These are phyloP conservation scores for Globisporangium middletonii DNA, from an alignment of 352 stramenopile genomes.

Conservation along the genomic window DNA sequence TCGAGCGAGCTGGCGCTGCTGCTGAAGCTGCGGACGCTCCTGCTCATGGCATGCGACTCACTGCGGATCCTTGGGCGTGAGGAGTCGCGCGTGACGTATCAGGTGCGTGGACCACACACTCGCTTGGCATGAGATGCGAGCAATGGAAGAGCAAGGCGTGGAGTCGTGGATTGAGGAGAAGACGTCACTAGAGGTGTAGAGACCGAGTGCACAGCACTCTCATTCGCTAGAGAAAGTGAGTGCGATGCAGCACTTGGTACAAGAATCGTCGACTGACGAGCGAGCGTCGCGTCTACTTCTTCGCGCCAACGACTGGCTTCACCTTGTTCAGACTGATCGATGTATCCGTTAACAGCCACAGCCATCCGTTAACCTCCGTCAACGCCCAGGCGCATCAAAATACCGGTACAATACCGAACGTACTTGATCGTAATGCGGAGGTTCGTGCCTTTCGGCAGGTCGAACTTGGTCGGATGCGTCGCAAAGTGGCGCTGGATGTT, in stretches of 20 bases:
- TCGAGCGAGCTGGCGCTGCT: constrained; percentile 11
- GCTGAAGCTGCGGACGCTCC: neutral
- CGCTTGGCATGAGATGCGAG: too few species aligned
- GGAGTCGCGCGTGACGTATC: neutral
- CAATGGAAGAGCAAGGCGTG: neutral
- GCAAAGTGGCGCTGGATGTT: constrained; percentile 78
- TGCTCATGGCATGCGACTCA: neutral
- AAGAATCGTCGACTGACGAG: neutral
- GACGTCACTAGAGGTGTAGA: neutral
- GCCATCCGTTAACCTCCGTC: neutral
- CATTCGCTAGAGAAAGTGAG: neutral
- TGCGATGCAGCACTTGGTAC: too few species aligned
- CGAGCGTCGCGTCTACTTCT: constrained; percentile 31
- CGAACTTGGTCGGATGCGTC: constrained; percentile 74
- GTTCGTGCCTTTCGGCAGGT: constrained; percentile 73
- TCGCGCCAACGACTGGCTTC: constrained; percentile 58
- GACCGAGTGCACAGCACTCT: neutral
- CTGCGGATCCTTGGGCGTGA: neutral
- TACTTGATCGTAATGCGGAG: constrained; percentile 81
- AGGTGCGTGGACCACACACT: too few species aligned
- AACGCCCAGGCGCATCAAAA: neutral
- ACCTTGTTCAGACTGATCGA: constrained; percentile 50
- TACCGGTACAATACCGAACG: constrained; percentile 8
- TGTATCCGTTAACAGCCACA: too few species aligned
- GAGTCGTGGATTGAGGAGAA: constrained; percentile 3